These are phyloP conservation scores for Sinapis alba DNA, from an alignment of 441 rosid genomes.

Conservation along the genomic window DNA sequence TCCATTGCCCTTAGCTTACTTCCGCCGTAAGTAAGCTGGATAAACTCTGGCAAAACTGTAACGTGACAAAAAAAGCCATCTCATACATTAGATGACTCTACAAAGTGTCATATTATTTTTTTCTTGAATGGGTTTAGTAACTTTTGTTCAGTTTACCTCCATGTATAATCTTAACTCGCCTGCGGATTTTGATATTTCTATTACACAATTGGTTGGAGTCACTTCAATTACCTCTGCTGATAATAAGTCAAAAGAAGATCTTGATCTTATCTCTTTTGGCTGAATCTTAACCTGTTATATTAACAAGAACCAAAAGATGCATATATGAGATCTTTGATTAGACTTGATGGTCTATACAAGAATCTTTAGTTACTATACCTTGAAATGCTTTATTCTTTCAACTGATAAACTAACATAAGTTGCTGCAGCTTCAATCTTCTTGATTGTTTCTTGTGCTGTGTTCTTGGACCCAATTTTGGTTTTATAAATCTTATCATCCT, in stretches of 20 bases:
- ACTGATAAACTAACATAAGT: constrained; percentile 64
- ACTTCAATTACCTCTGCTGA: constrained; percentile 89
- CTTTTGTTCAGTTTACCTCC: constrained; percentile 50
- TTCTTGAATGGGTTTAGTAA: constrained; percentile 5
- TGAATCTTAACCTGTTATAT: constrained; percentile 70
- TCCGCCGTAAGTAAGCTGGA: constrained; percentile 64
- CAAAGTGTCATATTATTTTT: not conserved
- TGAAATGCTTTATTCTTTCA: constrained; percentile 61
- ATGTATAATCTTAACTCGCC: constrained; percentile 69
- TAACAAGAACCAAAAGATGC: not conserved
- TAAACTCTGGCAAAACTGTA: constrained; percentile 86
- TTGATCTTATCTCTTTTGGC: constrained; percentile 56
- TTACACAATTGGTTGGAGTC: constrained; percentile 81
- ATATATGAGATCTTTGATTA: not conserved
- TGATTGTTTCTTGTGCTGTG: constrained; percentile 71
- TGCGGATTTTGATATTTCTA: constrained; percentile 86
- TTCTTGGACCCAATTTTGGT: constrained; percentile 74
- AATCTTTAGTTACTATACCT: constrained; percentile 48
- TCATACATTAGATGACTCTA: constrained; percentile 12
- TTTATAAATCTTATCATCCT: constrained; percentile 74
- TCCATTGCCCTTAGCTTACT: constrained; percentile 38
- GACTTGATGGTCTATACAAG: not conserved
- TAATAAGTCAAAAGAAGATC: constrained; percentile 61
- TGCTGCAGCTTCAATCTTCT: constrained; percentile 91
- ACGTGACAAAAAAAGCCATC: not conserved